Conservation (phyloP, 2,329 filamentous ascomycete genomes). For the Hypomyces perniciosus region DNA sequence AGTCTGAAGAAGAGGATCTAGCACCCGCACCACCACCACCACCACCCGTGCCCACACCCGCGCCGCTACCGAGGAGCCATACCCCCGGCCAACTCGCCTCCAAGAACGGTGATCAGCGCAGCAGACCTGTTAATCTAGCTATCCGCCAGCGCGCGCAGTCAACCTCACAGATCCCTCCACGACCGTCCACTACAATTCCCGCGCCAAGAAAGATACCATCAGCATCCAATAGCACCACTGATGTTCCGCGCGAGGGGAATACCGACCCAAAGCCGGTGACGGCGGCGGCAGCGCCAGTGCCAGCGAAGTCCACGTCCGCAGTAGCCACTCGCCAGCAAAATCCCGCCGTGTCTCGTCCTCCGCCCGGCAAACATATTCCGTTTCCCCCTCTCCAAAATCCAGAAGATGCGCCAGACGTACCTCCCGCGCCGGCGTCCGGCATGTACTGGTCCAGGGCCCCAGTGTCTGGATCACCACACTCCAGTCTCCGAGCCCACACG, state of each 20-base stretch:
- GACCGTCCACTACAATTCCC: constrained; percentile 18
- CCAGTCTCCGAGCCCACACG: constrained; percentile 59
- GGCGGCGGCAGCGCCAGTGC: constrained; percentile 12
- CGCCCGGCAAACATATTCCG: constrained; percentile 37
- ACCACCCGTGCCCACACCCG: constrained; percentile 11
- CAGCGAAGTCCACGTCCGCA: constrained; percentile 18
- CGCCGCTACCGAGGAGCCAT: constrained; percentile 48
- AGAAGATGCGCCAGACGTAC: constrained; percentile 52
- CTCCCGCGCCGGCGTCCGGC: constrained; percentile 58
- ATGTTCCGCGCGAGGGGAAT: constrained; percentile 13
- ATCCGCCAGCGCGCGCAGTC: constrained; percentile 52
- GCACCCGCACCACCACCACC: constrained; percentile 21
- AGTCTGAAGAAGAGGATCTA: constrained; percentile 25
- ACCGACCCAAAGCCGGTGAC: constrained; percentile 6
- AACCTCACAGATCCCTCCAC: constrained; percentile 31
- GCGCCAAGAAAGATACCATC: constrained; percentile 23
- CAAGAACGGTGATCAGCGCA: constrained; percentile 48
- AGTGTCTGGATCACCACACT: constrained; percentile 56
- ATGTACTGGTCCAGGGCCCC: constrained; percentile 68
- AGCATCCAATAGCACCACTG: constrained; percentile 31
- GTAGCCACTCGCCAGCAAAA: constrained; percentile 14
- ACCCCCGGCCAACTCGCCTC: constrained; percentile 56
- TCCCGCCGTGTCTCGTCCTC: constrained; percentile 20
- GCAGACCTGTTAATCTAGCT: constrained; percentile 43
- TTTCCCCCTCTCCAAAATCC: constrained; percentile 55